These are phyloP conservation scores for Beauveria varroae DNA, from an alignment of 2,329 filamentous ascomycete species.

Conservation along the genomic window DNA sequence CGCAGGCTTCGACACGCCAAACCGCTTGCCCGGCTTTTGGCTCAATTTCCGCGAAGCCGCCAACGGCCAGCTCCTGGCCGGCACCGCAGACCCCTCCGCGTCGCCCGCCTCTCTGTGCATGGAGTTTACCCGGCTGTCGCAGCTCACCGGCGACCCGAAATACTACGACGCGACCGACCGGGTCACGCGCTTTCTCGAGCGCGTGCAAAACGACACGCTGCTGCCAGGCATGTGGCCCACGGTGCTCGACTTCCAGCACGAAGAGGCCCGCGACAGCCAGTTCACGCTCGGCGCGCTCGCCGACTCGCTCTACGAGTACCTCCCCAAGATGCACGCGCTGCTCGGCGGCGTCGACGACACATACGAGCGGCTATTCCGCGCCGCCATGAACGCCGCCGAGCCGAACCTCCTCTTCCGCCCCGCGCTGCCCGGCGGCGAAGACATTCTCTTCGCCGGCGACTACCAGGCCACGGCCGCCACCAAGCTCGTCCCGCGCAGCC, in stretches of 20 bases:
- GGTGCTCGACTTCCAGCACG: conserved; percentile 36
- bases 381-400: conserved; percentile 49
- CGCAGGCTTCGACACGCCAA: conserved; percentile 57
- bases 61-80: conserved; percentile 24
- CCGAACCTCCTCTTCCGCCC: conserved; percentile 59
- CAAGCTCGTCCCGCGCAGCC: conserved; percentile 26
- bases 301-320: conserved; percentile 57
- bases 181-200: conserved; percentile 47
- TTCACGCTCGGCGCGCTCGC: conserved; percentile 43
- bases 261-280: conserved; percentile 25
- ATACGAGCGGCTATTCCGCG: conserved; percentile 30
- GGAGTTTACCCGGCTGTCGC: conserved; percentile 56
- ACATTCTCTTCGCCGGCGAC: conserved; percentile 51
- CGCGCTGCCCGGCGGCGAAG: conserved; percentile 46
- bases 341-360: conserved; percentile 46
- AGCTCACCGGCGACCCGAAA: conserved; percentile 50
- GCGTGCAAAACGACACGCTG: conserved; percentile 42
- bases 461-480: conserved; percentile 25
- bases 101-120: conserved; percentile 48
- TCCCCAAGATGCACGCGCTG: conserved; percentile 57
- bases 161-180: conserved; percentile 55
- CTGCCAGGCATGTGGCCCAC: conserved; percentile 57
- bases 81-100: conserved; percentile 22
- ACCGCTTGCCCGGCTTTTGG: conserved; percentile 49
- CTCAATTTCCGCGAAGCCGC: conserved; percentile 35